Conservation (phyloP, 192 early-diverging fungal species). For the Backusella macrospora region DNA sequence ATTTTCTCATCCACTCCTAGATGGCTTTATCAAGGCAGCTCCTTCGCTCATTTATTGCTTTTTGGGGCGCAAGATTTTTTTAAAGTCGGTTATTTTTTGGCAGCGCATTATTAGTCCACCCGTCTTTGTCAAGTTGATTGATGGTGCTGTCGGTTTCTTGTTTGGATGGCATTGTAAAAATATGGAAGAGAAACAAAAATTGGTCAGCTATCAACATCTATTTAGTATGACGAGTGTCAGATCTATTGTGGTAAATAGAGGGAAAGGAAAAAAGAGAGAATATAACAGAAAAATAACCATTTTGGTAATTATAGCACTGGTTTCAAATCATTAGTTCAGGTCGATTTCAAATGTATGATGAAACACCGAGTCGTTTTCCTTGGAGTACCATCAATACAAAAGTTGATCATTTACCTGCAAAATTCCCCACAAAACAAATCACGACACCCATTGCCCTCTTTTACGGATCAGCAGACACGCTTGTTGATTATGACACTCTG, state of each 20-base stretch:
- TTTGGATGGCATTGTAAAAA: conserved; percentile 83
- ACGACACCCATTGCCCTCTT: conserved; percentile 86
- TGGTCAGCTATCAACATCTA: conserved; percentile 80
- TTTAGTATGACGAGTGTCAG: conserved; percentile 91
- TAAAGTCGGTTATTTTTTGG: conserved; percentile 84
- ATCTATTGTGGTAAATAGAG: conserved; percentile 69
- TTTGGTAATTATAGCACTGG: conserved; percentile 65
- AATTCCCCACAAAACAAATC: conserved; percentile 80
- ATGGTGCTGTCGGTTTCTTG: conserved; percentile 68
- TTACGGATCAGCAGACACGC: conserved; percentile 84
- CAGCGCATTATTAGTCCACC: conserved; percentile 73
- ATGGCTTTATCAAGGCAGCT: conserved; percentile 80
- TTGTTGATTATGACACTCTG: conserved; percentile 71
- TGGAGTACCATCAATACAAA: conserved; percentile 43
- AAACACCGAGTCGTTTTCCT: conserved; percentile 64
- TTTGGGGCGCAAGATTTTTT: conserved; percentile 79
- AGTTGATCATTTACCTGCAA: conserved; percentile 62
- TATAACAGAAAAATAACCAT: background rate
- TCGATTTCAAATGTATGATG: conserved; percentile 93
- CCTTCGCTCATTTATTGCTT: conserved; percentile 85
- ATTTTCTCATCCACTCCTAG: conserved; percentile 75
- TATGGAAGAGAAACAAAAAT: conserved; percentile 72
- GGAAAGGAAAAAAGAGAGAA: background rate
- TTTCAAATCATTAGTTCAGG: conserved; percentile 94
- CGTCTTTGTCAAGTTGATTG: conserved; percentile 75